Evolutionary conservation across 2,329 filamentous ascomycete species (phyloP).

Genomic region (Hypomyces perniciosus): DNA sequence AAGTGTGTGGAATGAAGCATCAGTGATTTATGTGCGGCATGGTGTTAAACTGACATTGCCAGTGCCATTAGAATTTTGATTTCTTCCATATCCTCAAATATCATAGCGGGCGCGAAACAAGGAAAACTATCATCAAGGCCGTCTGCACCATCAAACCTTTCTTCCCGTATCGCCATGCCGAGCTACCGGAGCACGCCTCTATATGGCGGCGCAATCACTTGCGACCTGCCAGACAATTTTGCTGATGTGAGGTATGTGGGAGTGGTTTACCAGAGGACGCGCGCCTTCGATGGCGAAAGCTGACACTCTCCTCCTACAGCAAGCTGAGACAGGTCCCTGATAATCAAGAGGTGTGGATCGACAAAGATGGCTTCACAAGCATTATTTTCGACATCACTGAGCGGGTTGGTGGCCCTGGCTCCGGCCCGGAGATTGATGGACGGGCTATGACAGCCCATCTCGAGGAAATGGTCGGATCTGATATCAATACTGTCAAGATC

Average conservation of each 20-base stretch:
- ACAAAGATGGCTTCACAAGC: conserved; percentile 73
- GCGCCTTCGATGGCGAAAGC: background rate
- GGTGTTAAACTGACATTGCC: no score
- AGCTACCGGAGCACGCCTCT: conserved; percentile 54
- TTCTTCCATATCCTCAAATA: no score
- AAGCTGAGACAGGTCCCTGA: conserved; percentile 70
- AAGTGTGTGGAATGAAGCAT: no score
- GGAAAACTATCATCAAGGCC: no score
- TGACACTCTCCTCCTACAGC: conserved; percentile 34
- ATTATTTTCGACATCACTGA: conserved; percentile 90
- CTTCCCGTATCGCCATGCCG: conserved; percentile 35
- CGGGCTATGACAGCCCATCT: conserved; percentile 64
- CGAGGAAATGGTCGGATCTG: conserved; percentile 61
- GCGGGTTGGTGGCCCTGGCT: conserved; percentile 56
- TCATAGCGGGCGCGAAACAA: no score
- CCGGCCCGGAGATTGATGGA: conserved; percentile 57
- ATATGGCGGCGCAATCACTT: conserved; percentile 66
- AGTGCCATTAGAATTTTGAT: no score
- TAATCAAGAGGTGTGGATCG: conserved; percentile 90
- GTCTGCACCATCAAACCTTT: background rate
- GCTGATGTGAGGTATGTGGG: conserved; percentile 62
- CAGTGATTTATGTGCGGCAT: no score
- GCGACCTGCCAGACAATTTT: conserved; percentile 62
- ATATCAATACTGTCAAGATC: conserved; percentile 58
- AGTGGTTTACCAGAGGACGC: background rate